Evolutionary conservation across 108 stramenopile genomes (phyloP), one percentile per base, ranked within the genome.

Genomic region (Cyclotella cryptica): DNA sequence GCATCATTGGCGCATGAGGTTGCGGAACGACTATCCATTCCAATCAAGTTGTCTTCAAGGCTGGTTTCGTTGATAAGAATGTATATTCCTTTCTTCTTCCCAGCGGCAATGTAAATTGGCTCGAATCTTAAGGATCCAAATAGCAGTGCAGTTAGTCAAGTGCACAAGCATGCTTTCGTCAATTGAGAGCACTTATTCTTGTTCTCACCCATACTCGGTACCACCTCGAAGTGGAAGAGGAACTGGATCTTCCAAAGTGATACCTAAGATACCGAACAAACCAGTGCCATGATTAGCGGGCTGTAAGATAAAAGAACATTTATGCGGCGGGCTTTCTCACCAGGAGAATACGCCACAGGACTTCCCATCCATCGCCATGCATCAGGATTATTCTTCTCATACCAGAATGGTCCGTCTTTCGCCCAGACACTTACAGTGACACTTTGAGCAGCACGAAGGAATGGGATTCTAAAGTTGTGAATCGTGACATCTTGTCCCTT

Each of bases 391-490:
- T 71, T 71, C 69, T 71, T 71, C 24, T 71, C 69, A 43, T 71
- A 71, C 69, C 69, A 71, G 39, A 71, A 71, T 3, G 52, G 52
- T n/a, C 69, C 69, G 30, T 71, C 69, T 3, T 43, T 51, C 22
- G 28, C 53, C 69, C 69, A 71, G 26, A 71, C 19, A 17, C 52
- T 54, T 0, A 71, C 54, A 21, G 55, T 71, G 17, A 71, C 42
- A 44, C 53, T 71, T 10, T 53, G 54, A 29, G 54, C 21, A 0
- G 28, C 30, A 43, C 28, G n/a, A 57, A 61, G 60, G 60, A 71
- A 71, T 0, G 69, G 69, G 43, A 71, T 71, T 7, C 69, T 18
- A 71, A 71, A 71, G 55, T 71, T 71, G 30, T 58, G 69, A 43
- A 71, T 55, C 19, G 55, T 71, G 11, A 71, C 24, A 43, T 57